A percentile compares a stretch with the other conserved stretches of the same genome.
Conservation (phyloP, 768 basidiomycete genomes). For the Boletus insuetus region DNA sequence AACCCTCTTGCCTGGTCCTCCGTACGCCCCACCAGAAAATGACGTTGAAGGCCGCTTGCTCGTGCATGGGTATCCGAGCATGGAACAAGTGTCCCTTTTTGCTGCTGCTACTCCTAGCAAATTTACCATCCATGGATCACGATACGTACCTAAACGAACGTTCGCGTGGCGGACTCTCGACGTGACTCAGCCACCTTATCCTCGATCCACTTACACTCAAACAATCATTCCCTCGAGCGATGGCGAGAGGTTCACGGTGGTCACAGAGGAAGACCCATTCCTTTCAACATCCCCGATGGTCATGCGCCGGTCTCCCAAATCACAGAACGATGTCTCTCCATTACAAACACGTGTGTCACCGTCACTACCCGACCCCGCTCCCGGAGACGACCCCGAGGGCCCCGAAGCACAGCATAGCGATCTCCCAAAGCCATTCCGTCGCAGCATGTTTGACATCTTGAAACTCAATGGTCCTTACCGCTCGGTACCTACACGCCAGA, state of each 20-base stretch:
- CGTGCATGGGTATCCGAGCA: conserved; percentile 19
- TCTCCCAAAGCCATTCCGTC: conserved; percentile 17
- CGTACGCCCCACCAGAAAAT: conserved; percentile 21
- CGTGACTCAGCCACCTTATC: not conserved
- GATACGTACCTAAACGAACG: conserved; percentile 17
- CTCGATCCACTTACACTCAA: conserved; percentile 2
- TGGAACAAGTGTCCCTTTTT: conserved; percentile 28
- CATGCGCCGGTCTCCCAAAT: not conserved
- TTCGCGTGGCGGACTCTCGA: conserved; percentile 8
- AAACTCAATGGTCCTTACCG: conserved; percentile 11
- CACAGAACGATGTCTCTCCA: not conserved
- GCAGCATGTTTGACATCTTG: conserved; percentile 23
- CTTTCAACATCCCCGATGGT: not conserved
- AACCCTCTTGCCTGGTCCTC: conserved; percentile 24
- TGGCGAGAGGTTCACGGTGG: conserved; percentile 24
- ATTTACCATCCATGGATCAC: conserved; percentile 27
- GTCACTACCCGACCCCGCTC: not conserved
- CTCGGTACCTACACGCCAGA: not conserved
- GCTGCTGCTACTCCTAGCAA: conserved; percentile 29
- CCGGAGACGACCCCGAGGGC: not conserved
- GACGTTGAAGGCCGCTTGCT: conserved; percentile 15
- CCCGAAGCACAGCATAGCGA: not conserved
- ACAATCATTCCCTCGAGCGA: conserved; percentile 22
- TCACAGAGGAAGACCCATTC: conserved; percentile 26
- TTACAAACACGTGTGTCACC: conserved; percentile 6